Evolutionary conservation across 2,329 filamentous ascomycete species (phyloP), one percentile per base, ranked within the genome.

Genomic region (Hymenoscyphus albidus): DNA sequence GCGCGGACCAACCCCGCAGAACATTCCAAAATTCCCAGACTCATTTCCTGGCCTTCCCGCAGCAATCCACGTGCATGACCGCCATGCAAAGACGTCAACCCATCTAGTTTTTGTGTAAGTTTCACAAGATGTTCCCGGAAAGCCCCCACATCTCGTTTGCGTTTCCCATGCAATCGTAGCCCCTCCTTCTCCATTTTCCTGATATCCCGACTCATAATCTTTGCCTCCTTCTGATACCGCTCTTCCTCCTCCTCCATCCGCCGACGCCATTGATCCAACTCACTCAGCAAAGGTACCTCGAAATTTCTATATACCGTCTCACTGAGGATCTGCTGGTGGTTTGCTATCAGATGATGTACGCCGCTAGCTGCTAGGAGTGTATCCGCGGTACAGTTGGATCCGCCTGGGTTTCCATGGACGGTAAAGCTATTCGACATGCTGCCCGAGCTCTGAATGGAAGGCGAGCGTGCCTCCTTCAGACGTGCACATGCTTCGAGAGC

Each of bases 281-380:
- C 87, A 76, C 89, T 86, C n/a, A 89, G 80, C 27, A 90, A 78
- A 3, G 87, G 87, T 44, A 89, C 86, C 76, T 90, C 87, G 74
- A 90, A 89, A 65, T 81, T 82, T 62, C 87, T 81, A 76, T 90
- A 89, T 9, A 90, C 85, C 0, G 86, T 89, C 76, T 90, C 87
- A 68, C 82, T 85, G 3, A 90, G 81, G 70, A 90, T 89, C 73
- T 89, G 86, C 74, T 88, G 85, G 78, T 90, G 87, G 76, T 89
- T 90, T 57, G 87, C 87, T 64, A 89, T 80, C 22, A 90, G 80
- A 71, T 89, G 85, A 73, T 90, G 87, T 51, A 89, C 81, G 42
- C 87, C 87, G 40, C 85, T 84, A 13, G 86, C 84, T 38, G 85
- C 82, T 65, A 90, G 78, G 56, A 90, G 79, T 62, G 81, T 80